These are phyloP conservation scores for Rhododendron simsii DNA, from an alignment of 148 eudicot genomes.

Conservation along the genomic window DNA sequence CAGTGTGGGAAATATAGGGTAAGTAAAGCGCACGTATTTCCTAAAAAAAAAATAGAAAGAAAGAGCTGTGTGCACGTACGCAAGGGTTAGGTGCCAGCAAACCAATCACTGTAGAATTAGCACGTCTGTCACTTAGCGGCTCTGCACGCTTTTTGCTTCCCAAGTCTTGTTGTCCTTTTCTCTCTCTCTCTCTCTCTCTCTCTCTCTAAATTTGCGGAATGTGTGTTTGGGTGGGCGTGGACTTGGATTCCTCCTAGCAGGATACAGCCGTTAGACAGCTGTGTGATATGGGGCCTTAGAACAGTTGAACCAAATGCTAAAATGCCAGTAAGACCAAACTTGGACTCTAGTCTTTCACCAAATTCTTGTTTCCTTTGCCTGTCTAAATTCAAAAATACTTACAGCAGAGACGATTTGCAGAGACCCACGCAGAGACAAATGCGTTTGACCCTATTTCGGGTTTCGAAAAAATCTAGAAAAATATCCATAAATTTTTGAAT, in stretches of 20 bases:
- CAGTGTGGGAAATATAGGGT: too few relatives aligned
- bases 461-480: too few relatives aligned
- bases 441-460: too few relatives aligned
- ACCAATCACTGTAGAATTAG: background rate
- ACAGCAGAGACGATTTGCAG: too few relatives aligned
- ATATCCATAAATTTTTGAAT: too few relatives aligned
- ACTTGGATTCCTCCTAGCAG: background rate
- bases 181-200: constrained; percentile 1
- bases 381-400: too few relatives aligned
- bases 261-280: constrained; percentile 12
- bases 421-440: too few relatives aligned
- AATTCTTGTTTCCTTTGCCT: background rate
- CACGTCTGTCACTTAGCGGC: background rate
- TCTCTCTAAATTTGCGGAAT: background rate
- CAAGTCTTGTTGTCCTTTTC: constrained; percentile 3
- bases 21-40: background rate
- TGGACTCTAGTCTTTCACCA: background rate
- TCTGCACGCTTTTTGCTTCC: background rate
- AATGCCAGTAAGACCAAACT: background rate
- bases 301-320: background rate
- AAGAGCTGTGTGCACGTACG: constrained; percentile 37
- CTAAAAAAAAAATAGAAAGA: too few relatives aligned
- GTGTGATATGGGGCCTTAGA: background rate
- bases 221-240: background rate
- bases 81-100: constrained; percentile 18